A percentile compares a stretch with the other conserved stretches of the same genome.
Conservation (phyloP, 1,139 yeast species). For the Suhomyces ambrosiae region DNA sequence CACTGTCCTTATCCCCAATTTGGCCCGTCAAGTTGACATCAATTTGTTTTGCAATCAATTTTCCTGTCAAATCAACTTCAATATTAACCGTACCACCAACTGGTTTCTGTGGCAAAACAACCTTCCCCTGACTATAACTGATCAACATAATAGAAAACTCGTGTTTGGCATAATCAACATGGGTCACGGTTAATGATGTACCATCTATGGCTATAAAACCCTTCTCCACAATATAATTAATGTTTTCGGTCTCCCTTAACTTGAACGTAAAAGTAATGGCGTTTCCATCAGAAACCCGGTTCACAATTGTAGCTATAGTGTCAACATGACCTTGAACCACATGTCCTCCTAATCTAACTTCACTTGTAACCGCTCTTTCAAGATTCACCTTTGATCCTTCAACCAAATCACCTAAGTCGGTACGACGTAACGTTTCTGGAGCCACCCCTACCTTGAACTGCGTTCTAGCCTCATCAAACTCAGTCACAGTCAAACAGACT, state of each 20-base stretch:
- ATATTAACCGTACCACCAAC: constrained; percentile 74
- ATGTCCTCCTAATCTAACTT: constrained; percentile 93
- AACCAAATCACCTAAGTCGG: constrained; percentile 66
- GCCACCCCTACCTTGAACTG: constrained; percentile 87
- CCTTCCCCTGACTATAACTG: constrained; percentile 85
- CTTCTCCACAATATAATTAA: constrained; percentile 84
- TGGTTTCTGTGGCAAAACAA: constrained; percentile 65
- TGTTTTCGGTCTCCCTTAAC: constrained; percentile 63
- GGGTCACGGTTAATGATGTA: constrained; percentile 86
- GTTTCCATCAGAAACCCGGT: constrained; percentile 65
- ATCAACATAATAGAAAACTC: constrained; percentile 88
- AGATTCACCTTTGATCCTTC: constrained; percentile 71
- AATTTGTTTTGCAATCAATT: constrained; percentile 86
- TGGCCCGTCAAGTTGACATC: constrained; percentile 56
- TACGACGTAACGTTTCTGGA: constrained; percentile 86
- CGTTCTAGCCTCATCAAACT: constrained; percentile 52
- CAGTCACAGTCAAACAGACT: constrained; percentile 91
- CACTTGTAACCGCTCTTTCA: constrained; percentile 85
- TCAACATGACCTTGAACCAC: constrained; percentile 98
- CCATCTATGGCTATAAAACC: constrained; percentile 94
- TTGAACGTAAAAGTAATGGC: constrained; percentile 76
- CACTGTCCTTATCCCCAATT: constrained; percentile 45
- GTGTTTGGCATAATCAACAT: constrained; percentile 58
- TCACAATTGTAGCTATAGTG: constrained; percentile 71
- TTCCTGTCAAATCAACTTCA: constrained; percentile 94